Percentiles rank a stretch among this genome's conserved stretches.
Conservation (phyloP, 495 filamentous ascomycete species). For the Jackrogersella multiformis region DNA sequence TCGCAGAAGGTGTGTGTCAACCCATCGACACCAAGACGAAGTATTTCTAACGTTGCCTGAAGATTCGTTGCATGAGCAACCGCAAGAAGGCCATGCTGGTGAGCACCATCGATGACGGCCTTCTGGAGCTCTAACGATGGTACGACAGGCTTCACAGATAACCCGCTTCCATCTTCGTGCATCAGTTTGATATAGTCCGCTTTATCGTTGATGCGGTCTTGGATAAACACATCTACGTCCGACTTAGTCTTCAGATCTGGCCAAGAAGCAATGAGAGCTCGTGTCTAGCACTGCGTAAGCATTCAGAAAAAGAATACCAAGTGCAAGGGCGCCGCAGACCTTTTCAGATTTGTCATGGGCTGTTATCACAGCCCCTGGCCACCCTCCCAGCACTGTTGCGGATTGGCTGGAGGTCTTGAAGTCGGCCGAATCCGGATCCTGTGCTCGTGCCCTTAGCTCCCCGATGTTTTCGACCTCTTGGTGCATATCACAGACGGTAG, state of each 20-base stretch:
- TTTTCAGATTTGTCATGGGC: slow-evolving; percentile 18
- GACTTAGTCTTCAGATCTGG: slow-evolving; percentile 12
- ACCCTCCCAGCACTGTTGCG: slow-evolving; percentile 28
- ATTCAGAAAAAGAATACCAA: not conserved
- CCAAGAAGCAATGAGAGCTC: slow-evolving; percentile 5
- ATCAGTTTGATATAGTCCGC: slow-evolving; percentile 35
- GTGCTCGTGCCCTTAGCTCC: slow-evolving; percentile 10
- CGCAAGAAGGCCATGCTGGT: slow-evolving; percentile 23
- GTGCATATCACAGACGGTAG: slow-evolving; percentile 37
- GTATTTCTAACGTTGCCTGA: slow-evolving; percentile 29
- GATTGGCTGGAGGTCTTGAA: slow-evolving; percentile 26
- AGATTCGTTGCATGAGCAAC: slow-evolving; percentile 26
- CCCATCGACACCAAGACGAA: slow-evolving; percentile 26
- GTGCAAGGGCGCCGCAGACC: not conserved
- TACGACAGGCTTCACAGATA: slow-evolving; percentile 18
- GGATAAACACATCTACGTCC: slow-evolving; percentile 17
- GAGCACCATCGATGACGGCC: slow-evolving; percentile 14
- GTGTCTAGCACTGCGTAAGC: slow-evolving; percentile 12
- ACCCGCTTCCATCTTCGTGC: slow-evolving; percentile 28
- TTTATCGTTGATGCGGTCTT: slow-evolving; percentile 26
- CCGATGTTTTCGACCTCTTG: slow-evolving; percentile 23
- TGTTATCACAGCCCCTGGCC: slow-evolving; percentile 21
- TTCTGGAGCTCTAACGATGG: slow-evolving; percentile 21
- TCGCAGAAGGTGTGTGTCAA: slow-evolving; percentile 32
- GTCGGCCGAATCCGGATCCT: slow-evolving; percentile 23